These are phyloP conservation scores for Carallia brachiata DNA, from an alignment of 345 rosid species.

Conservation along the genomic window DNA sequence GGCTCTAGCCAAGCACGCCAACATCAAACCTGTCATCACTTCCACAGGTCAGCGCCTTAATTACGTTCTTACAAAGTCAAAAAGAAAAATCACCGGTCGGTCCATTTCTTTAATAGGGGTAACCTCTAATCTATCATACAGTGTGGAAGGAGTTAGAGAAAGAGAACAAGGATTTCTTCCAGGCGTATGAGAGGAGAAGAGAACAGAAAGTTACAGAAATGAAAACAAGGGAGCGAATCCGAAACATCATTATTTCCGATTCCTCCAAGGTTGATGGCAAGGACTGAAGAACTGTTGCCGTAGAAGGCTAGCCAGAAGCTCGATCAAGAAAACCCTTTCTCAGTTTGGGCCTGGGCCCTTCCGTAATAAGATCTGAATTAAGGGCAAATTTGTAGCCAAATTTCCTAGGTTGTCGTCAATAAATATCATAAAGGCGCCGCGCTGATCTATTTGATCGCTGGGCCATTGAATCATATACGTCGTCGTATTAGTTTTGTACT, in stretches of 20 bases:
- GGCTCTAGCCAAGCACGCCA: slow-evolving; percentile 82
- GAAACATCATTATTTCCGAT: slow-evolving; percentile 28
- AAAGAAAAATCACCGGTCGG: no score
- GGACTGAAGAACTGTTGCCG: neutral
- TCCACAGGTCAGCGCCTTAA: slow-evolving; percentile 53
- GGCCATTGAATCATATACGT: neutral
- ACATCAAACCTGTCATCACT: slow-evolving; percentile 78
- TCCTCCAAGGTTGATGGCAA: slow-evolving; percentile 14
- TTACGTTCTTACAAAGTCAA: no score
- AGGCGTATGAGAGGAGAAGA: slow-evolving; percentile 48
- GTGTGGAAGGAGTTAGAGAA: slow-evolving; percentile 96
- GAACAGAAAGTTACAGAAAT: slow-evolving; percentile 32
- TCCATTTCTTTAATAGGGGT: no score
- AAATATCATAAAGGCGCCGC: no score
- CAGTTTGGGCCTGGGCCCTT: neutral
- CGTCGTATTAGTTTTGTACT: neutral
- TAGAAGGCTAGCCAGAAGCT: neutral
- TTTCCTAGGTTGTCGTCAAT: no score
- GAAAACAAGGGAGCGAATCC: slow-evolving; percentile 44
- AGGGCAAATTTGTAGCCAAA: no score
- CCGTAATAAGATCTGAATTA: no score
- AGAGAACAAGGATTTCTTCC: slow-evolving; percentile 87
- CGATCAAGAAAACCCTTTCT: neutral
- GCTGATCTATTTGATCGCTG: no score
- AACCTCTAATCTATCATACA: slow-evolving; percentile 8